A percentile compares a stretch with the other conserved stretches of the same genome.
Conservation (phyloP, 352 stramenopile species). For the Globisporangium nunn region DNA sequence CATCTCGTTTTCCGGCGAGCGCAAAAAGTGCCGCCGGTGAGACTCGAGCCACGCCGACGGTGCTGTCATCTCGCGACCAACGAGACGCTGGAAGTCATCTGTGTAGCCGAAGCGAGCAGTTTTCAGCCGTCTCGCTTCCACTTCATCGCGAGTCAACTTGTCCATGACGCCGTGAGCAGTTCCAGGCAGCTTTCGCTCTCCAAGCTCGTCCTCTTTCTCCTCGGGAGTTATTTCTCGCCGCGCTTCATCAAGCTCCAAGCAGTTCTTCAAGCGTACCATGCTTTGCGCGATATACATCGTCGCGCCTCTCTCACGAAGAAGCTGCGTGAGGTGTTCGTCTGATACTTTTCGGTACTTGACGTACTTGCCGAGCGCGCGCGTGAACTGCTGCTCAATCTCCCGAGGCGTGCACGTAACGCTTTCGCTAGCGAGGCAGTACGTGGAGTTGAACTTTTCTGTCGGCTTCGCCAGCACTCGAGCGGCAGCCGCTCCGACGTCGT, state of each 20-base stretch:
- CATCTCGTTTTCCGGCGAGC: conserved; percentile 55
- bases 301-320: conserved; percentile 46
- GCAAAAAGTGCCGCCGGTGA: conserved; percentile 30
- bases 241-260: conserved; percentile 23
- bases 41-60: conserved; percentile 43
- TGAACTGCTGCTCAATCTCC: conserved; percentile 34
- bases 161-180: not conserved
- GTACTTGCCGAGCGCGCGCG: conserved; percentile 22
- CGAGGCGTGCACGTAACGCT: conserved; percentile 33
- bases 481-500: conserved; percentile 51
- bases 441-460: conserved; percentile 37
- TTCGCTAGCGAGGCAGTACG: conserved; percentile 46
- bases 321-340: conserved; percentile 27
- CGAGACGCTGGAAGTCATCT: conserved; percentile 45
- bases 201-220: not conserved
- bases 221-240: conserved; percentile 2
- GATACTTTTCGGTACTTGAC: conserved; percentile 51
- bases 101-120: conserved; percentile 30
- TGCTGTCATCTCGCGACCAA: conserved; percentile 29
- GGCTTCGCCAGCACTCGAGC: conserved; percentile 37
- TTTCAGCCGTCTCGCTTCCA: not conserved
- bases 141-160: too few species aligned
- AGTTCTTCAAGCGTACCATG: conserved; percentile 43
- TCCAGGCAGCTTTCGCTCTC: not conserved
- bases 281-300: conserved; percentile 41